A percentile compares a stretch with the other conserved stretches of the same genome.
Conservation (phyloP, 2,329 filamentous ascomycete genomes). For the Colletotrichum melonis region DNA sequence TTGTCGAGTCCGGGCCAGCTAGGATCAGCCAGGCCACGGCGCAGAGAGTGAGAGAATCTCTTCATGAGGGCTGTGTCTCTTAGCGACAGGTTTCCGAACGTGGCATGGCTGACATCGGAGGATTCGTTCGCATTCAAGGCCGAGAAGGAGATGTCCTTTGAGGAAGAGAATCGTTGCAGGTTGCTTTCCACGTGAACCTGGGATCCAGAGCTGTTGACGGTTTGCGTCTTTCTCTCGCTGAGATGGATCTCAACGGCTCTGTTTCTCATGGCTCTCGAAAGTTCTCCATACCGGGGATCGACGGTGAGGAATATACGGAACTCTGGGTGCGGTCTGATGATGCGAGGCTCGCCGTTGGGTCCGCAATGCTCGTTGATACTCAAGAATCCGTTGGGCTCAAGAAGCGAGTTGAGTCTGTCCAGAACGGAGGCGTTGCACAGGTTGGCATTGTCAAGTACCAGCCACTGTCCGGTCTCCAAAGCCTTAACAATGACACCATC, state of each 20-base stretch:
- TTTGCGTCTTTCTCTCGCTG: conserved; percentile 53
- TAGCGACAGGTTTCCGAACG: conserved; percentile 60
- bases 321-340: conserved; percentile 84
- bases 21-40: conserved; percentile 9
- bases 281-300: conserved; percentile 90
- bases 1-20: conserved; percentile 8
- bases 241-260: conserved; percentile 91
- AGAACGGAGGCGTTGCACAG: conserved; percentile 95
- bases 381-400: conserved; percentile 88
- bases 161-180: conserved; percentile 59
- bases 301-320: conserved; percentile 96
- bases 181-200: conserved; percentile 61
- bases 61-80: conserved; percentile 55
- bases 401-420: conserved; percentile 91
- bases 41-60: conserved; percentile 39
- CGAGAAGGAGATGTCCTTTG: conserved; percentile 44
- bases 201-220: conserved; percentile 48
- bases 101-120: conserved; percentile 45
- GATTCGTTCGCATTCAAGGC: conserved; percentile 39
- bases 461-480: conserved; percentile 86
- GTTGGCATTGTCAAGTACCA: conserved; percentile 97
- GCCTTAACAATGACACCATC: conserved; percentile 93
- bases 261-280: conserved; percentile 97
- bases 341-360: conserved; percentile 80
- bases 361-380: conserved; percentile 95